Conservation (phyloP, 2,329 filamentous ascomycete genomes). For the Penicillium griseofulvum region DNA sequence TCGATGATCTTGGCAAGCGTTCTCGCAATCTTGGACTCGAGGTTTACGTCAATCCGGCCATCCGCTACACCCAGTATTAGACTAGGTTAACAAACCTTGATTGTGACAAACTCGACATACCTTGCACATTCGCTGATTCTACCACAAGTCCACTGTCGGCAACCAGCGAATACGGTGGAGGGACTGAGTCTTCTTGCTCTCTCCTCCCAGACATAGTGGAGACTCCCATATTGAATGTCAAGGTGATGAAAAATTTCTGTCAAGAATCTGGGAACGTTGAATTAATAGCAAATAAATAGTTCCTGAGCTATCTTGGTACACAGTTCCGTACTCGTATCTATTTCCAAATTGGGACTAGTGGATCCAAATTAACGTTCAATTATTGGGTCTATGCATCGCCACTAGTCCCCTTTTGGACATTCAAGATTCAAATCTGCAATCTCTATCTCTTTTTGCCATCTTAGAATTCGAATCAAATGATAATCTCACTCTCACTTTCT, state of each 20-base stretch:
- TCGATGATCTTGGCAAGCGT: constrained; percentile 23
- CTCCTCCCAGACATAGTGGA: too few species aligned
- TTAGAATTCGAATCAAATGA: too few species aligned
- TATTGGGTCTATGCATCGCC: not conserved
- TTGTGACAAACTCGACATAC: not conserved
- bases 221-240: not conserved
- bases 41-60: constrained; percentile 24
- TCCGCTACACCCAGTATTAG: constrained; percentile 9
- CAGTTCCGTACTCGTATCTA: not conserved
- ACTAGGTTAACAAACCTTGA: not conserved
- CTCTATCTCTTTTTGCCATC: too few species aligned
- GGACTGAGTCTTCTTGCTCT: not conserved
- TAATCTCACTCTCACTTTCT: too few species aligned
- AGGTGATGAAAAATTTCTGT: not conserved
- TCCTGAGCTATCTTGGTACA: not conserved
- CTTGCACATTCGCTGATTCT: not conserved
- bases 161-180: not conserved
- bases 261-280: not conserved
- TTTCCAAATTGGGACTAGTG: not conserved
- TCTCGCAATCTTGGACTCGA: constrained; percentile 25
- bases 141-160: not conserved
- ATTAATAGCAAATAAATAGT: not conserved
- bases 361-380: not conserved
- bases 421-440: not conserved
- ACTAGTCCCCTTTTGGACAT: not conserved